Base-by-base conservation (phyloP, 768 basidiomycete species). In the Hortiboletus campestris region DNA sequence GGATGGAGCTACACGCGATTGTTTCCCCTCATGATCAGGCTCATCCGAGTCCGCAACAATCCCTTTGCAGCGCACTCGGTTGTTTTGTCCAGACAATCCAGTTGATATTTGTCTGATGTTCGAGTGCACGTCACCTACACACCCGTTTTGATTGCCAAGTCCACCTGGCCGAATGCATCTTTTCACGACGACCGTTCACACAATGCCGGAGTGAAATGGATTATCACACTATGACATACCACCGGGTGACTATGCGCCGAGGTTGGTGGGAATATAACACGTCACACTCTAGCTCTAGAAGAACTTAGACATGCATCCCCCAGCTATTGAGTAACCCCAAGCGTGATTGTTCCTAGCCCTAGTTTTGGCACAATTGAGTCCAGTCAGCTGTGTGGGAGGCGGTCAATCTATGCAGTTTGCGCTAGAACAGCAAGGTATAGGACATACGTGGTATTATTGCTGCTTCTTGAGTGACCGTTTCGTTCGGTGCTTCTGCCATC, bases 401-500 rank as follows among this genome's bases (percentile, higher is more conserved):
- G 31, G 51, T 60, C 49, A 55, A n/a, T 35, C 19, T 63, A 57
- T 5, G 61, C 44, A 46, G 52, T 53, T 11, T 6, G 11, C 4
- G 5, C 31, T 36, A 3, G 35, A 16, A 57, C 45, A 19, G 13
- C 3, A n/a, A 32, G 12, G 12, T 2, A 38, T 12, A 9, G 16
- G 22, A 59, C 62, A 9, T 52, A 69, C 69, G 9, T 60, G 71
- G 69, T 19, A 65, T 12, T 0, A 57, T 57, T 32, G 53, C 17
- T 0, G 46, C 46, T 39, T 67, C 28, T 25, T 69, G 22, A 9
- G 9, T 0, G 2, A 56, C 57, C 0, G 61, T 41, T 35, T 32
- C 12, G 10, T 10, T 2, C 6, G 62, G 56, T 3, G 63, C 60
- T 41, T 71, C 67, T n/a, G 69, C 69, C 63, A 70, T 60, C 40